phyloP scores from a whole-genome alignment of 2,329 filamentous ascomycete species.

The Fusarium continuum region DNA sequence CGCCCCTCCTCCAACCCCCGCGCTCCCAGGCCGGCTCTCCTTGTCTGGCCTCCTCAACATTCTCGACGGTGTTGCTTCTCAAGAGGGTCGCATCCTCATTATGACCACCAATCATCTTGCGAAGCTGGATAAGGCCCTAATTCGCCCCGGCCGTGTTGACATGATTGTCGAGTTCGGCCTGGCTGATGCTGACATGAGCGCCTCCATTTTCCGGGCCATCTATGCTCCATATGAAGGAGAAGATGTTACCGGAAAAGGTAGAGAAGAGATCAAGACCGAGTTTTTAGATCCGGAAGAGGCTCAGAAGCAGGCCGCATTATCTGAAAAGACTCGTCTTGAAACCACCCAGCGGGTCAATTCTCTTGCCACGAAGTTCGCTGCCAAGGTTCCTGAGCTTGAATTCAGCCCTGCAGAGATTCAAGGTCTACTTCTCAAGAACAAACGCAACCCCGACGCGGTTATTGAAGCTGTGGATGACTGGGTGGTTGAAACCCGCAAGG shows the following conservation, averaged over 20 bases:
- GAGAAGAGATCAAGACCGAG: conserved; percentile 15
- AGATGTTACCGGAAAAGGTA: background rate
- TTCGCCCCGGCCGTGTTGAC: conserved; percentile 70
- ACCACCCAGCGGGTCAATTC: conserved; percentile 53
- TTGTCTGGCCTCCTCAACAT: conserved; percentile 83
- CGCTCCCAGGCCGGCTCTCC: conserved; percentile 59
- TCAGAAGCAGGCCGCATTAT: conserved; percentile 45
- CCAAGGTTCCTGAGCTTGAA: conserved; percentile 61
- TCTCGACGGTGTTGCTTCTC: conserved; percentile 76
- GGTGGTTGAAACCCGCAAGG: conserved; percentile 59
- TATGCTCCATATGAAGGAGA: conserved; percentile 61
- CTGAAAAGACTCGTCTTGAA: conserved; percentile 47
- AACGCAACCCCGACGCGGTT: conserved; percentile 60
- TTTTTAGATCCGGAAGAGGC: conserved; percentile 34
- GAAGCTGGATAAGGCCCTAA: conserved; percentile 68
- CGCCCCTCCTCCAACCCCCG: conserved; percentile 1
- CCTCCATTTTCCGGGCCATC: conserved; percentile 66
- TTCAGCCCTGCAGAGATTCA: conserved; percentile 71
- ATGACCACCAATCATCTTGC: conserved; percentile 74
- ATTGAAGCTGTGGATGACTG: conserved; percentile 59
- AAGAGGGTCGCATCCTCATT: conserved; percentile 70
- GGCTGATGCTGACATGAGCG: conserved; percentile 62
- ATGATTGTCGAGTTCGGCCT: conserved; percentile 66
- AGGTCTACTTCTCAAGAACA: conserved; percentile 65
- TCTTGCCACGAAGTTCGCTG: conserved; percentile 60